phyloP scores from a whole-genome alignment of 257 asterid species.

The Euphrasia confusa region DNA sequence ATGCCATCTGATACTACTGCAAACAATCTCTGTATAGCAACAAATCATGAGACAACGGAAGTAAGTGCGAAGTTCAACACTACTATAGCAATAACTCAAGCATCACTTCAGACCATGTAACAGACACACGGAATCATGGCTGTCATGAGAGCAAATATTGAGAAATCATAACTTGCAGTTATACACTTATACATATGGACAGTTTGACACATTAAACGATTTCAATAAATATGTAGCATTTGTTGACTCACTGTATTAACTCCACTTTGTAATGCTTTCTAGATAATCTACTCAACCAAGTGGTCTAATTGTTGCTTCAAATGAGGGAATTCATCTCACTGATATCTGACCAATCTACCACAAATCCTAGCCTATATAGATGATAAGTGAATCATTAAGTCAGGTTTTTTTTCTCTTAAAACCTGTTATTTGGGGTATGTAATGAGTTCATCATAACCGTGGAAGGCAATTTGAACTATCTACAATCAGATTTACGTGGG shows the following conservation, averaged over 20 bases:
- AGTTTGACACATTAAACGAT: not conserved
- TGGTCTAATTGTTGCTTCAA: not conserved
- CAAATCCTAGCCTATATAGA: not conserved
- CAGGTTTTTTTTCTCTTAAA: slow-evolving; percentile 3
- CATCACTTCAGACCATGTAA: not conserved
- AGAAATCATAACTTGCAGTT: not conserved
- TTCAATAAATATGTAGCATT: not conserved
- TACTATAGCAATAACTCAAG: not conserved
- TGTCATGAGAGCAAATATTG: slow-evolving; percentile 7
- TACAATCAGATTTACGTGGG: not conserved
- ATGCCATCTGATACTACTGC: not conserved
- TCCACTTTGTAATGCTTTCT: not conserved
- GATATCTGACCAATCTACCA: slow-evolving; percentile 1
- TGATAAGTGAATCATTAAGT: not conserved
- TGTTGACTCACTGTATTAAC: slow-evolving; percentile 8
- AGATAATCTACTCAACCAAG: not conserved
- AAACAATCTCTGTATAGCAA: slow-evolving; percentile 2
- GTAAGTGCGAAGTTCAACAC: not conserved
- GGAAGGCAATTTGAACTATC: slow-evolving; percentile 16
- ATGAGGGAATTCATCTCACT: slow-evolving; percentile 10
- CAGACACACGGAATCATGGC: not conserved
- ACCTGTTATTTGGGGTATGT: not conserved
- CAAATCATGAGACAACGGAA: not conserved
- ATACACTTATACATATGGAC: not conserved
- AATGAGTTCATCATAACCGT: not conserved